Evolutionary conservation across 345 rosid species (phyloP), one percentile per base, ranked within the genome.

Genomic region (Carallia brachiata): DNA sequence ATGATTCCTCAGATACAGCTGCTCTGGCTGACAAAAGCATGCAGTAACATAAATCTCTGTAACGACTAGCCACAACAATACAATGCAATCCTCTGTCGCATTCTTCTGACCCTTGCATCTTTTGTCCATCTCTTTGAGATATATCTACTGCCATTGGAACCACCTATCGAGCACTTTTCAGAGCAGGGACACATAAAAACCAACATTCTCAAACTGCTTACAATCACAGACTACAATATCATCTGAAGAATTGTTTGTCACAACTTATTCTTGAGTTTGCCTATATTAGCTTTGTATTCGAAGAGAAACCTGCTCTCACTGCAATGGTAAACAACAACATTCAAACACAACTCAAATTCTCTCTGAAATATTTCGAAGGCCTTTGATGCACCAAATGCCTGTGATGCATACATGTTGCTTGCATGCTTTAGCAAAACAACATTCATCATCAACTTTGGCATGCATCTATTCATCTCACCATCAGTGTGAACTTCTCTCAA

Each of bases 41-140:
- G 61, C 68, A 66, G 53, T 9, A 30, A 60, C 74, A 74, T 64
- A 81, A 65, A 64, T 55, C 70, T 68, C 72, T 74, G 63, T 77
- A 81, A 37, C 77, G 81, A 67, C 75, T 77, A 61, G 79, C 84
- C 12, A 54, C 79, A 65, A 61, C 77, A 75, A 74, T 27, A 39
- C 68, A 30, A 59, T 31, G 67, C 74, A 56, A 19, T 74, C 77
- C 27, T 61, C 56, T 32, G 64, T 65, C 53, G 32, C 23, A 36
- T 28, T 60, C 60, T 34, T 17, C 67, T 67, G 13, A 60, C 52
- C 72, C 72, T 77, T 39, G 84, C 81, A 64, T 70, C 77, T 55
- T 75, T 81, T 32, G 75, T 73, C 85, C 82, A 84, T 63, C 84
- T 75, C 66, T 76, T 79, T 64, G 73, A 65, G 9, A 84, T 77